Conservation (phyloP, 805 yeast species). For the Kodamaea hsintzibuensis region DNA sequence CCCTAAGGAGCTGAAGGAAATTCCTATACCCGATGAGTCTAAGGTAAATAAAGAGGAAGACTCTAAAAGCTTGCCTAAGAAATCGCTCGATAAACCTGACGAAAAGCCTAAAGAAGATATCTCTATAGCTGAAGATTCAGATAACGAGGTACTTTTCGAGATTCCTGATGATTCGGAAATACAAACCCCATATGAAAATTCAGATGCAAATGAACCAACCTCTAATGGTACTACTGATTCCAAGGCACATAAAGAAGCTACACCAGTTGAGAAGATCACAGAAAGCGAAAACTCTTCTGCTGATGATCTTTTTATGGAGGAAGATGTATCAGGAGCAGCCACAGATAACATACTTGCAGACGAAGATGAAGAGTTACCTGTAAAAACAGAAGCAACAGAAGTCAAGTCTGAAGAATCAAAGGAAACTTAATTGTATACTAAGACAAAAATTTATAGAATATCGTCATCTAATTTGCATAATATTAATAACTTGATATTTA, state of each 20-base stretch:
- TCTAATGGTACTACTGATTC: neutral
- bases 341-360: neutral
- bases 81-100: neutral
- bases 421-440: conserved; percentile 4
- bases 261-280: neutral
- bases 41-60: neutral
- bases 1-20: neutral
- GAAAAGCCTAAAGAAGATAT: neutral
- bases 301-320: conserved; percentile 1
- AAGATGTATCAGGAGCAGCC: neutral
- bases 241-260: neutral
- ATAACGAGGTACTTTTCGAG: neutral
- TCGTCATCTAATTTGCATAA: conserved; percentile 5
- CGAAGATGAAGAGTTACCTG: neutral
- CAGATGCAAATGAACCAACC: neutral
- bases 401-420: neutral
- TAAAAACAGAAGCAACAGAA: neutral
- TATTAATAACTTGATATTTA: neutral
- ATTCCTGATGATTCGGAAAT: neutral
- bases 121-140: neutral
- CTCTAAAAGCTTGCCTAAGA: neutral
- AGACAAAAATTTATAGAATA: conserved; percentile 4
- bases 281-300: conserved; percentile 3
- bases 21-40: neutral
- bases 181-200: neutral